phyloP scores from a whole-genome alignment of 208 protist species.

The Vickermania spadyakhi region DNA sequence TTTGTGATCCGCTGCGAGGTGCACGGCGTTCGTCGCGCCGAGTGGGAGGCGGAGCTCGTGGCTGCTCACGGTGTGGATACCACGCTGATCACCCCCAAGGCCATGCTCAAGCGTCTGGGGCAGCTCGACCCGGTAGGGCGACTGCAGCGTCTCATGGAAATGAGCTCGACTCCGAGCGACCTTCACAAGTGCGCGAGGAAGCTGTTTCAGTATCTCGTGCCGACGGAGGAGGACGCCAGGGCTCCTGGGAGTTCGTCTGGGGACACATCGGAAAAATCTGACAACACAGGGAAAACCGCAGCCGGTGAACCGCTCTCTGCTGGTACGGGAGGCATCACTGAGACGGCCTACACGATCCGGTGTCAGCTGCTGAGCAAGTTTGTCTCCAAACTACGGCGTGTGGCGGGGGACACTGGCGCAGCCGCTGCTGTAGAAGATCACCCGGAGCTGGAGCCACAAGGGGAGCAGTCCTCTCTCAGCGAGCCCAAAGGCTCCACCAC shows the following conservation, averaged over 20 bases:
- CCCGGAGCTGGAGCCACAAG: neutral
- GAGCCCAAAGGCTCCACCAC: too few relatives aligned
- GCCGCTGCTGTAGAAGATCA: neutral
- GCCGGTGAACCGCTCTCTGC: too few relatives aligned
- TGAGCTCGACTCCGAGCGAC: constrained; percentile 28
- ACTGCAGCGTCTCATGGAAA: constrained; percentile 64
- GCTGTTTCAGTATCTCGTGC: constrained; percentile 11
- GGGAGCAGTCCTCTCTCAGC: constrained; percentile 1
- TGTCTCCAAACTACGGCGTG: constrained; percentile 65
- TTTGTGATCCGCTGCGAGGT: constrained; percentile 82
- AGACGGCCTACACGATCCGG: constrained; percentile 31
- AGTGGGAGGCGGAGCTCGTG: constrained; percentile 23
- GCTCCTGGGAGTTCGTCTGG: neutral
- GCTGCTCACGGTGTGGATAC: constrained; percentile 13
- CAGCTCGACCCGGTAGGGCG: constrained; percentile 46
- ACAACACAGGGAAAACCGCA: too few relatives aligned
- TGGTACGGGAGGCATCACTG: too few relatives aligned
- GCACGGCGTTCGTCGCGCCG: constrained; percentile 40
- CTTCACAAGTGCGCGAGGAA: constrained; percentile 33
- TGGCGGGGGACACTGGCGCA: constrained; percentile 7
- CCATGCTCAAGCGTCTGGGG: constrained; percentile 47
- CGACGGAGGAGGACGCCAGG: constrained; percentile 7
- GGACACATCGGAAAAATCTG: neutral
- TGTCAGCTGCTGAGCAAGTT: constrained; percentile 75
- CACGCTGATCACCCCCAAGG: constrained; percentile 45